phyloP scores from a whole-genome alignment of 257 asterid genomes.

The Penstemon eatonii region DNA sequence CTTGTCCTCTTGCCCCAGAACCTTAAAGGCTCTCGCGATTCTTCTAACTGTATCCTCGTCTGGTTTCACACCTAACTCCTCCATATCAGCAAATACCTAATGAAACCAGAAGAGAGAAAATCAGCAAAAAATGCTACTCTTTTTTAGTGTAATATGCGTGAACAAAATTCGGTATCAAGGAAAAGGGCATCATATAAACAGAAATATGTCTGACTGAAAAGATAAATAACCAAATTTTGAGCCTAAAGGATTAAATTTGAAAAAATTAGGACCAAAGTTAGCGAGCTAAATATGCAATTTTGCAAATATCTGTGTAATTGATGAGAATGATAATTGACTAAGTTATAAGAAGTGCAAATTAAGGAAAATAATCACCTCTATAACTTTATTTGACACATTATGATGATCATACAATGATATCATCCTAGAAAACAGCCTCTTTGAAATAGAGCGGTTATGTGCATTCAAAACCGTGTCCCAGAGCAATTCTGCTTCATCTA shows the following conservation, averaged over 20 bases:
- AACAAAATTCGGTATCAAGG: background rate
- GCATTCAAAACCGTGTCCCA: slow-evolving; percentile 81
- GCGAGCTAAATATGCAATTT: no score
- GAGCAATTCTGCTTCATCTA: slow-evolving; percentile 74
- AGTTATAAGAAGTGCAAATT: slow-evolving; percentile 11
- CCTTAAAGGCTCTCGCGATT: slow-evolving; percentile 68
- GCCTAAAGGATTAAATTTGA: no score
- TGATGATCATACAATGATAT: slow-evolving; percentile 82
- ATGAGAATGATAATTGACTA: background rate
- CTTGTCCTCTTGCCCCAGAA: slow-evolving; percentile 58
- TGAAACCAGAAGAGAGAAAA: background rate
- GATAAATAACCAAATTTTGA: background rate
- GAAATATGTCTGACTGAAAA: background rate
- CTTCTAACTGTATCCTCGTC: slow-evolving; percentile 75
- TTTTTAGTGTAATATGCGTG: background rate
- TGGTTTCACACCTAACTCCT: slow-evolving; percentile 87
- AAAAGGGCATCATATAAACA: background rate
- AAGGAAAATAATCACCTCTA: slow-evolving; percentile 54
- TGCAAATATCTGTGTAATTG: no score
- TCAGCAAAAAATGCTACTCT: slow-evolving; percentile 1
- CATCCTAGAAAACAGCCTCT: slow-evolving; percentile 81
- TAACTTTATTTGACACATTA: slow-evolving; percentile 53
- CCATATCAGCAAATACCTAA: slow-evolving; percentile 96
- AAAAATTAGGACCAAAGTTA: no score
- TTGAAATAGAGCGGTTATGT: slow-evolving; percentile 76